Evolutionary conservation across 139 green algal species (phyloP).

Genomic region (Volvox africanus): DNA sequence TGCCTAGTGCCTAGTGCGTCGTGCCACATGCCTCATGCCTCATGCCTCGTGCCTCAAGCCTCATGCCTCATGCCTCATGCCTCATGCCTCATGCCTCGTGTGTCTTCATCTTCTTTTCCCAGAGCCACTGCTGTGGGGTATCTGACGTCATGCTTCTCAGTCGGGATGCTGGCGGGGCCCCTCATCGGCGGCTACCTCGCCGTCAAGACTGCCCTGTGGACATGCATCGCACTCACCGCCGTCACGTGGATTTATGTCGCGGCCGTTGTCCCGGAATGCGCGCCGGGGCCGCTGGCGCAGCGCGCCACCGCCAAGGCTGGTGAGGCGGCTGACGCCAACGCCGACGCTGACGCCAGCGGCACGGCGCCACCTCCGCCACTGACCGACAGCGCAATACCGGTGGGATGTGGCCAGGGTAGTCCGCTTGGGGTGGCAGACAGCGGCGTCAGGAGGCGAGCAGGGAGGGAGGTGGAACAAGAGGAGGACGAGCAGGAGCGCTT

Average conservation of each 20-base stretch:
- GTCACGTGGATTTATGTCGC: conserved; percentile 38
- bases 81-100: too few species aligned
- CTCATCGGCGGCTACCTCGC: conserved; percentile 46
- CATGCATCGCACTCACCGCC: conserved; percentile 34
- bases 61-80: too few species aligned
- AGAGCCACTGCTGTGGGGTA: conserved; percentile 49
- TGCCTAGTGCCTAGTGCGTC: too few species aligned
- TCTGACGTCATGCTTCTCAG: conserved; percentile 51
- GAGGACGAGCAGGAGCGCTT: not conserved
- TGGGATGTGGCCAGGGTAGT: not conserved
- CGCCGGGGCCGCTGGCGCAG: conserved; percentile 33
- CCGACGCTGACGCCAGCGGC: not conserved
- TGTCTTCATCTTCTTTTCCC: too few species aligned
- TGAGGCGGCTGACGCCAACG: not conserved
- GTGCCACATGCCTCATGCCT: too few species aligned
- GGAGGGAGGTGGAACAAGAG: not conserved
- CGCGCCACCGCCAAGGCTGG: not conserved
- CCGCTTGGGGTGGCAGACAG: not conserved
- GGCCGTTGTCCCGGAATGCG: conserved; percentile 43
- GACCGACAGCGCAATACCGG: too few species aligned
- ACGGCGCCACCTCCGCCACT: too few species aligned
- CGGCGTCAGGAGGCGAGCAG: not conserved
- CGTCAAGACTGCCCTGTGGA: conserved; percentile 38
- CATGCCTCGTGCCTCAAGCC: too few species aligned
- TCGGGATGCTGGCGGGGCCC: conserved; percentile 52